Conservation (phyloP, 148 eudicot species). For the Rhododendron griersonianum region DNA sequence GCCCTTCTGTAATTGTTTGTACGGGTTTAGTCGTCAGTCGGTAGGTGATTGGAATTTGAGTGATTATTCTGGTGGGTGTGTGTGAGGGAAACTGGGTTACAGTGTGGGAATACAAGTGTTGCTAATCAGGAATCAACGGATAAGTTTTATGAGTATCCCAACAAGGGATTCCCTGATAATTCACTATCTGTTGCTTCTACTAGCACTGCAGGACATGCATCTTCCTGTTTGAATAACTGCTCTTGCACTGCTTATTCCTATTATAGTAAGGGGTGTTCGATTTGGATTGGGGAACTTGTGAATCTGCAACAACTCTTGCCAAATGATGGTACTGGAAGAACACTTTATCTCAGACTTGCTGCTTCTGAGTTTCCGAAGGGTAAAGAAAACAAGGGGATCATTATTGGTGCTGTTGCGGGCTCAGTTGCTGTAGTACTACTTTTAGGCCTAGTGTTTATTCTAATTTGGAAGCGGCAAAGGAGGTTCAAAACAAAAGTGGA, state of each 20-base stretch:
- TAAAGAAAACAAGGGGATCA: conserved; percentile 26
- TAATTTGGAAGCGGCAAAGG: too few relatives aligned
- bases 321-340: conserved; percentile 37
- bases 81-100: conserved; percentile 20
- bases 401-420: too few relatives aligned
- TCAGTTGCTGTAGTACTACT: too few relatives aligned
- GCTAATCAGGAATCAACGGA: conserved; percentile 18
- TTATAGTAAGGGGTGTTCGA: conserved; percentile 30
- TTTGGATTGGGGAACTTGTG: conserved; percentile 41
- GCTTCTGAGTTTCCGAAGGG: conserved; percentile 32
- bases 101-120: conserved; percentile 31
- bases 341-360: conserved; percentile 38
- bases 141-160: conserved; percentile 14
- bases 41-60: conserved; percentile 32
- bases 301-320: conserved; percentile 39
- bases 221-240: conserved; percentile 39
- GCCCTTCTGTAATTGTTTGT: conserved; percentile 44
- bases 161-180: conserved; percentile 29
- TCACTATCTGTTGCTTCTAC: conserved; percentile 10
- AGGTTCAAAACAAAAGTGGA: too few relatives aligned
- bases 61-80: conserved; percentile 59
- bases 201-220: conserved; percentile 31
- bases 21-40: conserved; percentile 23
- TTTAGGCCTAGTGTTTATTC: too few relatives aligned
- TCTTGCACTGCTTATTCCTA: conserved; percentile 55